Percentiles rank a stretch among this genome's conserved stretches.
phyloP scores from a whole-genome alignment of 2,329 filamentous ascomycete species.

The Penicillium sclerotigenum region DNA sequence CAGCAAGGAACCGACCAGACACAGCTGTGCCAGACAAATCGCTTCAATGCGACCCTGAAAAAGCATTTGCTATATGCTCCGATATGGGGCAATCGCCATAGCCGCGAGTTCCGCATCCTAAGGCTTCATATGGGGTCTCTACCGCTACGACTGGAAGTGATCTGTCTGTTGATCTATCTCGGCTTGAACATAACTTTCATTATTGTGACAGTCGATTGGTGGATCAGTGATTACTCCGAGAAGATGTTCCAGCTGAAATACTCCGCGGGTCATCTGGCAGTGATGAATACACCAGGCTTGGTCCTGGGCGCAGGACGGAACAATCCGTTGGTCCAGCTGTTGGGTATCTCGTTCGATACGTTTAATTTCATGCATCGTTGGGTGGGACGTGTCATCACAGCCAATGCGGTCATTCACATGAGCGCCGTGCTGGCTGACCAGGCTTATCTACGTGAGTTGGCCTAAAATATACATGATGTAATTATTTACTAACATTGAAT shows the following conservation, averaged over 20 bases:
- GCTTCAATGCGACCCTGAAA: constrained; percentile 31
- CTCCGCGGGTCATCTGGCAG: constrained; percentile 73
- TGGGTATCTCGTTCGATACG: constrained; percentile 86
- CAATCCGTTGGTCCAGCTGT: constrained; percentile 76
- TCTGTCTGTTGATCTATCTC: constrained; percentile 64
- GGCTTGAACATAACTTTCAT: constrained; percentile 71
- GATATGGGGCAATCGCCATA: constrained; percentile 68
- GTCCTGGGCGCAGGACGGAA: constrained; percentile 84
- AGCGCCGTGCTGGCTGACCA: constrained; percentile 25
- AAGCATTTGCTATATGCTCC: constrained; percentile 56
- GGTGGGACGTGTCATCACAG: constrained; percentile 69
- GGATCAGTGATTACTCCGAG: constrained; percentile 23
- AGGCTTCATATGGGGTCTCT: constrained; percentile 69
- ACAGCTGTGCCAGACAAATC: constrained; percentile 15
- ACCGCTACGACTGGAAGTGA: constrained; percentile 69
- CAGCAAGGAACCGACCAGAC: constrained; percentile 22
- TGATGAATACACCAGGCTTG: constrained; percentile 84
- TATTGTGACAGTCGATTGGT: constrained; percentile 36
- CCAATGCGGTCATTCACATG: constrained; percentile 68
- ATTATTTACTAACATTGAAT: neutral
- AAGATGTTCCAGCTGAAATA: constrained; percentile 61
- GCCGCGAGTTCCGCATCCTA: constrained; percentile 64
- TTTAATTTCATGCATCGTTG: constrained; percentile 87
- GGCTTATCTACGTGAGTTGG: constrained; percentile 18
- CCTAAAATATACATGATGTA: neutral